phyloP scores from a whole-genome alignment of 2,329 filamentous ascomycete species.

The Amesomyces nigricolor region DNA sequence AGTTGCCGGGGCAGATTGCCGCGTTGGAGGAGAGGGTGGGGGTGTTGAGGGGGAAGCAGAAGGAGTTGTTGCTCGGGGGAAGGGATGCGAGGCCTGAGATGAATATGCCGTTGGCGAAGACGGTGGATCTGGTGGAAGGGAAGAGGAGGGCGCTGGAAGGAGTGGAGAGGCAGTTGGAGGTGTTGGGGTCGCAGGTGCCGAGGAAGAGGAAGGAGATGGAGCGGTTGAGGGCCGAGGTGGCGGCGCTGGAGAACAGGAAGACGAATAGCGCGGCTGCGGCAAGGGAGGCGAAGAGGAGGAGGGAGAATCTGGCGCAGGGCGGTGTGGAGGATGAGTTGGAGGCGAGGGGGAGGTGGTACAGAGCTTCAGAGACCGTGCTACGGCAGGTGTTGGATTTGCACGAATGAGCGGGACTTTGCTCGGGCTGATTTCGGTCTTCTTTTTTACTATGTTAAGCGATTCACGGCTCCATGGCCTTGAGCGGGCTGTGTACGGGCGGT shows the following conservation, averaged over 20 bases:
- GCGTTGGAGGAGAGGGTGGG: slow-evolving; percentile 35
- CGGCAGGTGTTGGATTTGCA: slow-evolving; percentile 57
- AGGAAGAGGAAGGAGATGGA: slow-evolving; percentile 63
- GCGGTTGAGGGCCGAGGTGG: slow-evolving; percentile 60
- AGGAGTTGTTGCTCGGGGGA: not conserved
- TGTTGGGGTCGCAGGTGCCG: slow-evolving; percentile 56
- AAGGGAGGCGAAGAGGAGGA: slow-evolving; percentile 63
- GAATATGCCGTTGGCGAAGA: slow-evolving; percentile 54
- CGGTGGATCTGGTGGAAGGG: slow-evolving; percentile 46
- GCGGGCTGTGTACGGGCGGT: not conserved
- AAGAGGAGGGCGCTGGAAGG: slow-evolving; percentile 48
- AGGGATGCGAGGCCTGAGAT: slow-evolving; percentile 29
- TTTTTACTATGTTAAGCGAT: not conserved
- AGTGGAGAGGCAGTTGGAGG: slow-evolving; percentile 58
- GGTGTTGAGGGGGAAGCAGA: slow-evolving; percentile 31
- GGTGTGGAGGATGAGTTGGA: slow-evolving; percentile 69
- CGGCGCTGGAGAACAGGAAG: slow-evolving; percentile 61
- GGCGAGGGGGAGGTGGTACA: slow-evolving; percentile 69
- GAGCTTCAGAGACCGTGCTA: slow-evolving; percentile 60
- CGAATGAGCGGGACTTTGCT: slow-evolving; percentile 24
- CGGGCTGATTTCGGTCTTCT: not conserved
- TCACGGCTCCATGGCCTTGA: not conserved
- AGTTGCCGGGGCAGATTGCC: slow-evolving; percentile 47
- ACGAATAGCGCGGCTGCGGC: slow-evolving; percentile 61
- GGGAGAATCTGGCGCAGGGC: slow-evolving; percentile 55